Percentiles rank a stretch among this genome's conserved stretches.
Conservation (phyloP, 768 basidiomycete species). For the Boletus vinaceobasis region DNA sequence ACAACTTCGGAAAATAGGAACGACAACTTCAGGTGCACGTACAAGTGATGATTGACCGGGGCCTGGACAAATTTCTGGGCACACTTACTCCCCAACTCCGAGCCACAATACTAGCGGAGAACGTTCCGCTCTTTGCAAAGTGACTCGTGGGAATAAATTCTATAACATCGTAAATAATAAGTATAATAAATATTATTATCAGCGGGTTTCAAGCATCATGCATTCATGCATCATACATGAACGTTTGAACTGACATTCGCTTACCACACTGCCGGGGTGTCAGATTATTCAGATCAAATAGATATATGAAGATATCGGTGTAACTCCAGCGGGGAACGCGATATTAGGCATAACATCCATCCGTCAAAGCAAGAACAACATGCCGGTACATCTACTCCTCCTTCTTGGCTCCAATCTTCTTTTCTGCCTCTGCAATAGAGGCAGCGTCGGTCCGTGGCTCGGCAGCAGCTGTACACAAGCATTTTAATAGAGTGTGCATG, state of each 20-base stretch:
- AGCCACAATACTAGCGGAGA: too few relatives aligned
- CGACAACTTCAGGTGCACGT: not conserved
- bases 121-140: too few relatives aligned
- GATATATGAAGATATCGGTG: constrained; percentile 9
- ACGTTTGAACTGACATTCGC: not conserved
- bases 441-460: constrained; percentile 86
- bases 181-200: too few relatives aligned
- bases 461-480: constrained; percentile 38
- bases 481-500: not conserved
- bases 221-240: too few relatives aligned
- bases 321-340: not conserved
- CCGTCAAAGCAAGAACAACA: constrained; percentile 17
- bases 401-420: constrained; percentile 76
- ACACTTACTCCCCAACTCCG: too few relatives aligned
- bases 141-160: too few relatives aligned
- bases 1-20: not conserved
- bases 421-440: constrained; percentile 85
- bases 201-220: too few relatives aligned
- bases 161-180: too few relatives aligned
- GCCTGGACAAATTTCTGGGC: not conserved
- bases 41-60: not conserved
- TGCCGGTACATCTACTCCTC: constrained; percentile 49
- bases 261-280: not conserved
- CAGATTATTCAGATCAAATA: constrained; percentile 10
- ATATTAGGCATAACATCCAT: constrained; percentile 15